Percentiles rank a stretch among this genome's conserved stretches.
These are phyloP conservation scores for Penicillium sp. DNA, from an alignment of 2,329 filamentous ascomycete species.

Conservation along the genomic window DNA sequence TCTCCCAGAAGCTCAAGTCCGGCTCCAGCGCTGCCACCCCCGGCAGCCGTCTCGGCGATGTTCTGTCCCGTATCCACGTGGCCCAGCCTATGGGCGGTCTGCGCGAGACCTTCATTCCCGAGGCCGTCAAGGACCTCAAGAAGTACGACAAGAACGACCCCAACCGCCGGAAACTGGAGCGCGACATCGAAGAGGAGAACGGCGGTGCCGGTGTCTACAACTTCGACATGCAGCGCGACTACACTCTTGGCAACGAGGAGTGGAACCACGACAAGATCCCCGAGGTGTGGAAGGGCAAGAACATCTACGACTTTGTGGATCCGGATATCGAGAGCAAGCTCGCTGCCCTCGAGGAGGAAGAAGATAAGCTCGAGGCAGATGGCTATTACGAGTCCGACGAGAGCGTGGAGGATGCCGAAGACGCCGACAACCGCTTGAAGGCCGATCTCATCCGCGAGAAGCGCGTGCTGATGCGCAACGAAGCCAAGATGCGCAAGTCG, in stretches of 20 bases:
- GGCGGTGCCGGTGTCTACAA: slow-evolving; percentile 96
- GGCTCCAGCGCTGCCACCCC: slow-evolving; percentile 75
- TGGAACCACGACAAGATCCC: slow-evolving; percentile 98
- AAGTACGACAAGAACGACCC: slow-evolving; percentile 92
- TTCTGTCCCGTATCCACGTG: slow-evolving; percentile 93
- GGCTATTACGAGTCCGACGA: slow-evolving; percentile 90
- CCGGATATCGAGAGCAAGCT: slow-evolving; percentile 95
- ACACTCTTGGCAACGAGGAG: slow-evolving; percentile 79
- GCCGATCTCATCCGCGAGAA: slow-evolving; percentile 95
- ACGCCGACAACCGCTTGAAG: slow-evolving; percentile 84
- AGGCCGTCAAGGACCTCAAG: slow-evolving; percentile 73
- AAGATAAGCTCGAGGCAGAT: slow-evolving; percentile 85
- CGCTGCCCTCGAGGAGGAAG: slow-evolving; percentile 87
- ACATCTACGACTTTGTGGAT: slow-evolving; percentile 95
- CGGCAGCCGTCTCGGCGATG: slow-evolving; percentile 80
- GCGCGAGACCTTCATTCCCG: slow-evolving; percentile 83
- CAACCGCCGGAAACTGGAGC: slow-evolving; percentile 74
- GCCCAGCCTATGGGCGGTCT: slow-evolving; percentile 86
- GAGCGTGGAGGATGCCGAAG: slow-evolving; percentile 82
- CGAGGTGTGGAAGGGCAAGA: slow-evolving; percentile 91
- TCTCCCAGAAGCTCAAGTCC: slow-evolving; percentile 90
- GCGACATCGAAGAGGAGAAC: slow-evolving; percentile 86
- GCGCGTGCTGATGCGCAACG: slow-evolving; percentile 86
- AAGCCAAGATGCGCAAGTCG: slow-evolving; percentile 90
- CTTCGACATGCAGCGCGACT: slow-evolving; percentile 86